These are phyloP conservation scores for Manihot esculenta DNA, from an alignment of 441 rosid genomes.

Conservation along the genomic window DNA sequence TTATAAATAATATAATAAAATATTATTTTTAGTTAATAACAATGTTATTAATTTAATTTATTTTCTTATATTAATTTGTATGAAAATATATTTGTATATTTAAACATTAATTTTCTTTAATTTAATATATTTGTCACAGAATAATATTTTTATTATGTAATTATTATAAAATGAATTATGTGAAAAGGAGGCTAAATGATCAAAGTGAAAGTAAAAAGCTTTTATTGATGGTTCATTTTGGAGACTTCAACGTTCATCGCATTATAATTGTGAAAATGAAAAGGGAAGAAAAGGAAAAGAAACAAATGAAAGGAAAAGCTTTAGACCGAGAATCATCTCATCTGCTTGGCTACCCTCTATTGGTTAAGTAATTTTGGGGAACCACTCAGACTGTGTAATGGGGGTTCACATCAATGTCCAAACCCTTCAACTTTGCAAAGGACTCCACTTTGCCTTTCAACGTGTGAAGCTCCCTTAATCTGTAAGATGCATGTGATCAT, in stretches of 20 bases:
- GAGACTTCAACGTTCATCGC: background rate
- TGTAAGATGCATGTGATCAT: constrained; percentile 17
- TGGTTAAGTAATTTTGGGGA: background rate
- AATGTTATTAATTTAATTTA: too few relatives aligned
- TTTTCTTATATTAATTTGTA: too few relatives aligned
- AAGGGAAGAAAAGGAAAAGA: background rate
- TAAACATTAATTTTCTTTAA: too few relatives aligned
- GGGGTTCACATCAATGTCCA: constrained; percentile 80
- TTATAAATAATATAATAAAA: too few relatives aligned
- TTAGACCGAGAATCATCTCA: background rate
- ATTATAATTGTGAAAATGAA: background rate
- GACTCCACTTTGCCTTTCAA: constrained; percentile 95
- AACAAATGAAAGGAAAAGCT: background rate
- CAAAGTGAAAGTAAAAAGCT: background rate
- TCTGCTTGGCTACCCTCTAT: background rate
- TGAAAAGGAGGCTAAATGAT: too few relatives aligned
- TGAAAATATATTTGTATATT: too few relatives aligned
- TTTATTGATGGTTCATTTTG: background rate
- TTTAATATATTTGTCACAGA: too few relatives aligned
- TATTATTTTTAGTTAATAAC: too few relatives aligned
- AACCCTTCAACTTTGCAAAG: constrained; percentile 81
- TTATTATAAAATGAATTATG: too few relatives aligned
- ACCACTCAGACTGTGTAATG: constrained; percentile 71
- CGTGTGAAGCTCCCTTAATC: constrained; percentile 91
- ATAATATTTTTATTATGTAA: too few relatives aligned